Percentiles rank a stretch among this genome's conserved stretches.
These are phyloP conservation scores for Alternaria novae-zelandiae DNA, from an alignment of 2,329 filamentous ascomycete genomes.

Conservation along the genomic window DNA sequence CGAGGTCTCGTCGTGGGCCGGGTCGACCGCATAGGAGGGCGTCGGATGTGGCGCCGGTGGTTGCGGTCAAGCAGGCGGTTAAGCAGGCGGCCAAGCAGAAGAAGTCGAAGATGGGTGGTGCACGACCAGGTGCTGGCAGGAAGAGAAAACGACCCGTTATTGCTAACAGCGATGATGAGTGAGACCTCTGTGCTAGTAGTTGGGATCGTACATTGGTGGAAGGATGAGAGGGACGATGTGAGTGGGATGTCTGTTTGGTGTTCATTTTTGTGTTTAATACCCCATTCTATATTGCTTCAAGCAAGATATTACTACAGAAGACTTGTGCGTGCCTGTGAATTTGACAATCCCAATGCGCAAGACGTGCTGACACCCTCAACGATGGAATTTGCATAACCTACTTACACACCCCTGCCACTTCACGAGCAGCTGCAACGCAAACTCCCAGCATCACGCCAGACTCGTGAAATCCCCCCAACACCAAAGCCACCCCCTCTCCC, in stretches of 20 bases:
- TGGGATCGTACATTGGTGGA: neutral
- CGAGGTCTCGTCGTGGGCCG: neutral
- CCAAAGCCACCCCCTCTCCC: neutral
- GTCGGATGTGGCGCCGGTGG: conserved; percentile 4
- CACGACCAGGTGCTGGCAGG: conserved; percentile 8
- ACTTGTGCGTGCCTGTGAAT: neutral
- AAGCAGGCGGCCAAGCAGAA: neutral
- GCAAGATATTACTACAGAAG: neutral
- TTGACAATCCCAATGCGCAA: neutral
- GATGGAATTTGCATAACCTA: neutral
- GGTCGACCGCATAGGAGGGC: neutral
- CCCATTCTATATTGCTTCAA: neutral
- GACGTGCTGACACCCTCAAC: neutral
- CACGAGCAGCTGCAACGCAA: neutral
- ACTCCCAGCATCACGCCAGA: neutral
- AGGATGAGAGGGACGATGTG: neutral
- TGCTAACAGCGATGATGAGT: conserved; percentile 21
- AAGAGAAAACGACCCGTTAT: conserved; percentile 23
- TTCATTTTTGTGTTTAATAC: neutral
- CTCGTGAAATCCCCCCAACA: neutral
- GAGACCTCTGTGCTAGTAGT: neutral
- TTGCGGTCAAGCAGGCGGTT: neutral
- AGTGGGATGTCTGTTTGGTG: neutral
- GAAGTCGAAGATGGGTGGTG: conserved; percentile 10
- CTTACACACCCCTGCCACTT: neutral